Evolutionary conservation across 495 filamentous ascomycete species (phyloP).

Genomic region (Xylaria grammica): DNA sequence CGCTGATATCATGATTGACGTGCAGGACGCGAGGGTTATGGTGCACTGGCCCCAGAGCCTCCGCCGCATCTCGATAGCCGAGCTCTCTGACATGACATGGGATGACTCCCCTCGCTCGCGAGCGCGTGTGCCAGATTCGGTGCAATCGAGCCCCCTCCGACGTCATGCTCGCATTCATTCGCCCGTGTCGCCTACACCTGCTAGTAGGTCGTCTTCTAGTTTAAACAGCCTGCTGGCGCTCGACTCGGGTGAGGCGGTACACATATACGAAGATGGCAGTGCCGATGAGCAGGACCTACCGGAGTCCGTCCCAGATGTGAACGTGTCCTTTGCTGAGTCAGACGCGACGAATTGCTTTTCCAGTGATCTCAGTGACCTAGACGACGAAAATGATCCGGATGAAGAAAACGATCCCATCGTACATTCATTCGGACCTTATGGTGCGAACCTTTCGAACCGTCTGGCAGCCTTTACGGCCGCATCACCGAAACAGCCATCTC

Average conservation of each 20-base stretch:
- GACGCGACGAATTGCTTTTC: conserved; percentile 52
- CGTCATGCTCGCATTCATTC: conserved; percentile 66
- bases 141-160: conserved; percentile 70
- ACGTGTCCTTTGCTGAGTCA: conserved; percentile 38
- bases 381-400: conserved; percentile 76
- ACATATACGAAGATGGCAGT: conserved; percentile 65
- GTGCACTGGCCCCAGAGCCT: conserved; percentile 80
- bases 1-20: conserved; percentile 93
- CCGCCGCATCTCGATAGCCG: conserved; percentile 63
- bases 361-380: conserved; percentile 67
- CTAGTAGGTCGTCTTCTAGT: conserved; percentile 40
- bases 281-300: conserved; percentile 51
- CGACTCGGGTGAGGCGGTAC: conserved; percentile 40
- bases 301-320: conserved; percentile 18
- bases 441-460: conserved; percentile 77
- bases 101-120: conserved; percentile 60
- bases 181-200: conserved; percentile 78
- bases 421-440: conserved; percentile 87
- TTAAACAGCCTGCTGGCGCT: conserved; percentile 38
- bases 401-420: conserved; percentile 93
- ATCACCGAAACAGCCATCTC: conserved; percentile 57
- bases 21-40: conserved; percentile 88
- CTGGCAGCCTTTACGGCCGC: conserved; percentile 73
- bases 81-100: conserved; percentile 70
- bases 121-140: conserved; percentile 38